Evolutionary conservation across 306 rosid genomes (phyloP).

Genomic region (Begonia masoniana): DNA sequence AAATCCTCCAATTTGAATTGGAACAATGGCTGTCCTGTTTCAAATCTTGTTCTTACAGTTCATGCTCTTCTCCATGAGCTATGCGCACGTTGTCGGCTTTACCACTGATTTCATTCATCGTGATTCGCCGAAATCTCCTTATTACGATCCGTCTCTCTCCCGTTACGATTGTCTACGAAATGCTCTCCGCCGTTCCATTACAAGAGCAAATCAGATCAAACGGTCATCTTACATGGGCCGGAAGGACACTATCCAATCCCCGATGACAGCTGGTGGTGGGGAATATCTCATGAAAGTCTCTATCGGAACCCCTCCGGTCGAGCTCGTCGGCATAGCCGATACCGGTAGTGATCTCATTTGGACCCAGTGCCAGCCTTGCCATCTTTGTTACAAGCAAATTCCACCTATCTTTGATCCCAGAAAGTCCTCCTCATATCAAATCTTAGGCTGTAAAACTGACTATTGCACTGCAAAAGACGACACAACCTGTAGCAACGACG

Average conservation of each 20-base stretch:
- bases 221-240: background rate
- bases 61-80: background rate
- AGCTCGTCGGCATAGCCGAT: conserved; percentile 34
- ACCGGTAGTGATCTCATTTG: conserved; percentile 56
- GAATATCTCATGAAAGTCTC: conserved; percentile 41
- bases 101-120: conserved; percentile 27
- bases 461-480: conserved; percentile 11
- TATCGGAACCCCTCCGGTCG: conserved; percentile 36
- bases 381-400: conserved; percentile 32
- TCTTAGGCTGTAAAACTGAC: background rate
- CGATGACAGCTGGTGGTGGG: conserved; percentile 15
- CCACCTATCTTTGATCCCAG: conserved; percentile 28
- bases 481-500: conserved; percentile 9
- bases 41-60: background rate
- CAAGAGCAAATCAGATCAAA: background rate
- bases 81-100: conserved; percentile 6
- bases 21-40: conserved; percentile 1
- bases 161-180: conserved; percentile 14
- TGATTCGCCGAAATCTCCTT: conserved; percentile 41
- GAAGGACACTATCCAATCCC: conserved; percentile 1
- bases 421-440: conserved; percentile 23
- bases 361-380: conserved; percentile 56
- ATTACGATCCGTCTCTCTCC: conserved; percentile 19
- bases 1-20: no score
- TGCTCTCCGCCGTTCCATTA: conserved; percentile 36